Base-by-base conservation (phyloP, 495 filamentous ascomycete genomes). In the Cudoniella acicularis region DNA sequence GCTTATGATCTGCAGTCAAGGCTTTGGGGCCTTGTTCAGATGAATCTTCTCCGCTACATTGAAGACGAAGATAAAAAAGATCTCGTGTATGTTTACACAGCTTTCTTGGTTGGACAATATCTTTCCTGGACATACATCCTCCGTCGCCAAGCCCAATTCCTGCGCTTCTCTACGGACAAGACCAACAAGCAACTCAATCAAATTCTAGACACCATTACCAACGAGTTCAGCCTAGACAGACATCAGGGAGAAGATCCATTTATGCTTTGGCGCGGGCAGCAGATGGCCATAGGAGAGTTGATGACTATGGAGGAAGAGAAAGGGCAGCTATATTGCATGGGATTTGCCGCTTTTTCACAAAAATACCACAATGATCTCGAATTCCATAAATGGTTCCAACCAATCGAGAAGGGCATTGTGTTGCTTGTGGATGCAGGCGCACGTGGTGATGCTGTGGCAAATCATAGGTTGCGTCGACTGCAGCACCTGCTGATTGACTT, bases 241-340 rank as follows among this genome's bases (percentile, higher is more conserved):
- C 27, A 54, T 20, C 1, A 42, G n/a, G 58, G 52, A 36, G 58
- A 60, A 18, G 52, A 55, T 26, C 42, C 52, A 21, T 60, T 60
- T 21, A 60, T 60, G 58, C 58, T 60, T 49, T 60, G 58, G 58
- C 41, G 58, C 25, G 58, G 58, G 18, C 58, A 60, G 45, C 58
- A 60, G 25, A 60, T 60, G 58, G 58, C 58, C 3, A 60, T 60
- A 1, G 58, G 58, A 49, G 58, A 60, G 51, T 24, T 45, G 42
- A 60, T 60, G 58, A 53, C 57, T 52, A 2, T 59, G 49, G 20
- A 10, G 21, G 41, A 54, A 54, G 52, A 60, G 25, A 24, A 53
- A 9, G 57, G 57, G 18, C 43, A 60, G 42, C 43, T 60, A 0
- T 55, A 60, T 50, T 60, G 58, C 26, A 60, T 60, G 43, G 58